phyloP scores from a whole-genome alignment of 2,329 filamentous ascomycete genomes.

The Penicillium sp. region DNA sequence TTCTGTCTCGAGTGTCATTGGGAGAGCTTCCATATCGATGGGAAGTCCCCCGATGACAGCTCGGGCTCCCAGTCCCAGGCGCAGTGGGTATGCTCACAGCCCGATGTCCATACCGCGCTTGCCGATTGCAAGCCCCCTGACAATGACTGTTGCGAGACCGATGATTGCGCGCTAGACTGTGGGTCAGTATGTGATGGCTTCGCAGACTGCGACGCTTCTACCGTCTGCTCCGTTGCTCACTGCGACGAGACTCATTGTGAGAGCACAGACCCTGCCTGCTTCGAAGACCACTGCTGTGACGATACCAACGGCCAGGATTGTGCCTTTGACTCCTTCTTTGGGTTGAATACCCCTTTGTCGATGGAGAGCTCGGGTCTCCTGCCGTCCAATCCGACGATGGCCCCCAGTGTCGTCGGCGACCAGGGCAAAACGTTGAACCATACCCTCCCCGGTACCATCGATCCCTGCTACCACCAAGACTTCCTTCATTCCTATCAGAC shows the following conservation, averaged over 20 bases:
- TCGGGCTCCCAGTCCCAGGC: constrained; percentile 24
- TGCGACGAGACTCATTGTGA: constrained; percentile 34
- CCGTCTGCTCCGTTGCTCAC: constrained; percentile 40
- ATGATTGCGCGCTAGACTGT: constrained; percentile 37
- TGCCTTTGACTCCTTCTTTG: constrained; percentile 37
- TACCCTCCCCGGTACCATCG: constrained; percentile 16
- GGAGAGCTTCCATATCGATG: constrained; percentile 43
- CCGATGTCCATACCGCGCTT: constrained; percentile 32
- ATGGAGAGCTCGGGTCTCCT: constrained; percentile 35
- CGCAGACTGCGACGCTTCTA: constrained; percentile 44
- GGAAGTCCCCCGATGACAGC: constrained; percentile 30
- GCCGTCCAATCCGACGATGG: constrained; percentile 25
- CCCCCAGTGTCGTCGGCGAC: constrained; percentile 22
- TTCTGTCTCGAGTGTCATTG: constrained; percentile 49
- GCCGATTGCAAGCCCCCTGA: constrained; percentile 33
- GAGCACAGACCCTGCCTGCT: constrained; percentile 40
- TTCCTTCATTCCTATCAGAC: constrained; percentile 30
- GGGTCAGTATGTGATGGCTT: constrained; percentile 48
- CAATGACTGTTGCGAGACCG: constrained; percentile 44
- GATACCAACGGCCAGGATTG: constrained; percentile 29
- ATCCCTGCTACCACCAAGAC: constrained; percentile 26
- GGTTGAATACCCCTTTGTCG: constrained; percentile 34
- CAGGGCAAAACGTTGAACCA: constrained; percentile 26
- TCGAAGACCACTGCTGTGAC: constrained; percentile 43
- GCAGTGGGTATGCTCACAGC: constrained; percentile 36